Percentiles rank a stretch among this genome's conserved stretches.
phyloP scores from a whole-genome alignment of 495 filamentous ascomycete species.

The Aspergillus wentii region DNA sequence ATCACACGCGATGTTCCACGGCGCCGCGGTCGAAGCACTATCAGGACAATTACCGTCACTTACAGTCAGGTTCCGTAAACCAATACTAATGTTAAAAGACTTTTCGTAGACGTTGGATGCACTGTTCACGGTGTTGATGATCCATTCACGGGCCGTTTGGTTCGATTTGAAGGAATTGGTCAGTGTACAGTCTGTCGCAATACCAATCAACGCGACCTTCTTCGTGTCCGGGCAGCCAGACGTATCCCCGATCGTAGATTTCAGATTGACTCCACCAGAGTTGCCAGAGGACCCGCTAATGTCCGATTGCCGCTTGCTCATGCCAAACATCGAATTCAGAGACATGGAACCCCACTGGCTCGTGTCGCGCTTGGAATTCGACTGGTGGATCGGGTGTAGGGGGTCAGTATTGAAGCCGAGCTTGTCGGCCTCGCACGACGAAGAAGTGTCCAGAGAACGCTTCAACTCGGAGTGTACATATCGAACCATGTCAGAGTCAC shows the following conservation, averaged over 20 bases:
- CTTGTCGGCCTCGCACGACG: constrained; percentile 59
- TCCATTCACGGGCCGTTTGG: constrained; percentile 56
- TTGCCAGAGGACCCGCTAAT: constrained; percentile 60
- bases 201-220: constrained; percentile 85
- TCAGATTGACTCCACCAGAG: constrained; percentile 77
- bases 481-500: constrained; percentile 76
- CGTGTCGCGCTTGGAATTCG: constrained; percentile 32
- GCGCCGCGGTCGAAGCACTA: constrained; percentile 54
- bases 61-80: constrained; percentile 79
- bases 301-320: constrained; percentile 46
- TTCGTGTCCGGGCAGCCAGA: constrained; percentile 80
- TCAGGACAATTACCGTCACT: constrained; percentile 63
- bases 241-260: constrained; percentile 72
- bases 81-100: constrained; percentile 91
- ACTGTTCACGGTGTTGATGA: constrained; percentile 80
- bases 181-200: constrained; percentile 91
- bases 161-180: constrained; percentile 60
- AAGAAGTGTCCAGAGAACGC: constrained; percentile 32
- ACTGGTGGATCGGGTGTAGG: constrained; percentile 58
- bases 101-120: constrained; percentile 84
- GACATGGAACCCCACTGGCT: constrained; percentile 50
- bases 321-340: constrained; percentile 51
- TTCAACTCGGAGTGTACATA: constrained; percentile 48
- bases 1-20: constrained; percentile 78
- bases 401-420: constrained; percentile 66